Percentiles rank a stretch among this genome's conserved stretches.
These are phyloP conservation scores for Spinellus fusiger DNA, from an alignment of 192 early-diverging fungal genomes.

Conservation along the genomic window DNA sequence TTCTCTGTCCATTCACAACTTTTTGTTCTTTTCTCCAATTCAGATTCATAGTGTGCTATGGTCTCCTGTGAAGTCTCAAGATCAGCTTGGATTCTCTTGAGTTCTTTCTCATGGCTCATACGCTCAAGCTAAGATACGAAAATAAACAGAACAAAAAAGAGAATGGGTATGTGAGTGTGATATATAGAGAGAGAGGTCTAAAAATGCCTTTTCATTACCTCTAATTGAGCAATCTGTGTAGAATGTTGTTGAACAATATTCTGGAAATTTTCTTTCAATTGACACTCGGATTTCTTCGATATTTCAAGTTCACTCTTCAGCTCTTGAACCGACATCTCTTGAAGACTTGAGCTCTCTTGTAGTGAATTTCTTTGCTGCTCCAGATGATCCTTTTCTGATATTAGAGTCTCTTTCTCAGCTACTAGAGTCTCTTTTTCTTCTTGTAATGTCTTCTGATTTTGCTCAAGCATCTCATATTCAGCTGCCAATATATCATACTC, in stretches of 20 bases:
- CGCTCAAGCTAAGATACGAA: background rate
- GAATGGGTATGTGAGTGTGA: background rate
- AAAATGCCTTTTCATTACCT: background rate
- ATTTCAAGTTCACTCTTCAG: background rate
- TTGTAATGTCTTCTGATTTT: background rate
- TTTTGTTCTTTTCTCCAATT: background rate
- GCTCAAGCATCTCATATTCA: background rate
- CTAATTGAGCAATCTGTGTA: background rate
- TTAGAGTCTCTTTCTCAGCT: background rate
- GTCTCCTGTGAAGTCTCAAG: background rate
- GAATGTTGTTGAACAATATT: background rate
- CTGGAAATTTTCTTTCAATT: background rate
- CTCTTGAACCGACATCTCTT: background rate
- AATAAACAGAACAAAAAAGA: background rate
- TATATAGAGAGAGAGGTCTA: background rate
- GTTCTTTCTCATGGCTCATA: background rate
- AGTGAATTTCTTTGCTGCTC: too few relatives aligned
- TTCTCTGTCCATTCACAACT: background rate
- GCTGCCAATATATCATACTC: background rate
- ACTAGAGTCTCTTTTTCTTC: background rate
- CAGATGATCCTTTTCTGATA: background rate
- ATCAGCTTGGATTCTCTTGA: background rate
- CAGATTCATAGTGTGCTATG: background rate
- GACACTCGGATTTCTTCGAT: background rate
- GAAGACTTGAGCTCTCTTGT: too few relatives aligned